These are phyloP conservation scores for Solanum chmielewskii DNA, from an alignment of 257 asterid genomes.

Conservation along the genomic window DNA sequence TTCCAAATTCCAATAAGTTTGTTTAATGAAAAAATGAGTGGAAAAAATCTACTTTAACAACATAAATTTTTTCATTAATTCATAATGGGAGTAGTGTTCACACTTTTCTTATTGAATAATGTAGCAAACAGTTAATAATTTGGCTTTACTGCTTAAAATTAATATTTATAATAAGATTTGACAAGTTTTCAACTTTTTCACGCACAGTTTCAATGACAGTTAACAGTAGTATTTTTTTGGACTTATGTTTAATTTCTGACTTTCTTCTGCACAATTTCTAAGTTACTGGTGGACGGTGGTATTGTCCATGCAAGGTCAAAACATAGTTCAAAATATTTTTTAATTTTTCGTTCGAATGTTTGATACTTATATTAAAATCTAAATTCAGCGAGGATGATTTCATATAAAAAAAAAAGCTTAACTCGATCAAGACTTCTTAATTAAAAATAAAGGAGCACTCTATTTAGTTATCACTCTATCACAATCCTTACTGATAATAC, in stretches of 20 bases:
- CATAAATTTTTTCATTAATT: too few species aligned
- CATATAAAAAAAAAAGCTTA: too few species aligned
- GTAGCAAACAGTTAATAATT: neutral
- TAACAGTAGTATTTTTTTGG: neutral
- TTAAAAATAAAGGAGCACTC: too few species aligned
- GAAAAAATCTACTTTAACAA: too few species aligned
- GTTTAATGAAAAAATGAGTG: too few species aligned
- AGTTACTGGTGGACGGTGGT: neutral
- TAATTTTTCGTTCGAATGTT: rapidly evolving
- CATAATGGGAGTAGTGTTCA: neutral
- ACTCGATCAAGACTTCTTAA: too few species aligned
- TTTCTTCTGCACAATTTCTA: neutral
- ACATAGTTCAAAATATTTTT: too few species aligned
- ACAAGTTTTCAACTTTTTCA: neutral
- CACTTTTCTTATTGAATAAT: neutral
- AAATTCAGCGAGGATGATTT: too few species aligned
- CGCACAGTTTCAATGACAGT: neutral
- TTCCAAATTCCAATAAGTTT: too few species aligned
- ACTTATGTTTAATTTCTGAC: neutral
- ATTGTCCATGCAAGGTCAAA: neutral
- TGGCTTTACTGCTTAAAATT: neutral
- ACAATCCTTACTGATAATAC: too few species aligned
- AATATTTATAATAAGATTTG: neutral
- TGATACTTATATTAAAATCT: rapidly evolving
- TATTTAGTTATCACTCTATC: too few species aligned